Percentiles rank a stretch among this genome's conserved stretches.
Conservation (phyloP, 1,284 basidiomycete genomes). For the Apiotrichum akiyoshidainum region DNA sequence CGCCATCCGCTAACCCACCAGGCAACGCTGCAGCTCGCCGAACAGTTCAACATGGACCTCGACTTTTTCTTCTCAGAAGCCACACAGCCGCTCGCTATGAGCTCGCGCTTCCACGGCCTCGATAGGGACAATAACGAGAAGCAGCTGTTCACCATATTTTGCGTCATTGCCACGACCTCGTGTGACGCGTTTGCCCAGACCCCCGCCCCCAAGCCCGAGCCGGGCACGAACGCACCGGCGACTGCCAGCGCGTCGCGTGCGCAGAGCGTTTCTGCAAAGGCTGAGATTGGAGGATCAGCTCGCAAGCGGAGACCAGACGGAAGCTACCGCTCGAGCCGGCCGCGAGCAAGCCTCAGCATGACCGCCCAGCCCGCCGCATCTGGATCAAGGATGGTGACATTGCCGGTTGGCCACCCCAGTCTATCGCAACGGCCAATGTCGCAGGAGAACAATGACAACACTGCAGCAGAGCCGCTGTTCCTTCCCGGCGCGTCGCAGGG, state of each 20-base stretch:
- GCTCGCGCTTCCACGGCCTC: constrained; percentile 18
- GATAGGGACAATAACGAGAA: constrained; percentile 27
- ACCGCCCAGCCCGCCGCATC: constrained; percentile 8
- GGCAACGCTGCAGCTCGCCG: constrained; percentile 46
- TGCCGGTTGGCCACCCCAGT: background rate
- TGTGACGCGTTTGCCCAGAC: constrained; percentile 37
- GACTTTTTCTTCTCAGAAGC: constrained; percentile 43
- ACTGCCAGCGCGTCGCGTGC: background rate
- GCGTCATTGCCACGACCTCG: constrained; percentile 46
- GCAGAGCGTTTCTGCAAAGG: background rate
- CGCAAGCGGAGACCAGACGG: constrained; percentile 1
- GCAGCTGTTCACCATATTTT: constrained; percentile 38
- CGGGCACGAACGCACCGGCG: background rate
- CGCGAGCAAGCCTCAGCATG: constrained; percentile 23
- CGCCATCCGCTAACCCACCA: constrained; percentile 11
- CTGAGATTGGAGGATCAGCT: background rate
- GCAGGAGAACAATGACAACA: background rate
- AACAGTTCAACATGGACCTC: constrained; percentile 42
- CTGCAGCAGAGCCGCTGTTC: constrained; percentile 27
- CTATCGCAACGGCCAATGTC: background rate
- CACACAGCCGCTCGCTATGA: constrained; percentile 45
- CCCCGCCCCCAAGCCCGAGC: background rate
- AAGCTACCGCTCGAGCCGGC: background rate
- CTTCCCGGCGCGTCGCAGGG: constrained; percentile 16
- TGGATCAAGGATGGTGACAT: constrained; percentile 4